Conservation (phyloP, 495 filamentous ascomycete genomes). For the Talaromyces adpressus region DNA sequence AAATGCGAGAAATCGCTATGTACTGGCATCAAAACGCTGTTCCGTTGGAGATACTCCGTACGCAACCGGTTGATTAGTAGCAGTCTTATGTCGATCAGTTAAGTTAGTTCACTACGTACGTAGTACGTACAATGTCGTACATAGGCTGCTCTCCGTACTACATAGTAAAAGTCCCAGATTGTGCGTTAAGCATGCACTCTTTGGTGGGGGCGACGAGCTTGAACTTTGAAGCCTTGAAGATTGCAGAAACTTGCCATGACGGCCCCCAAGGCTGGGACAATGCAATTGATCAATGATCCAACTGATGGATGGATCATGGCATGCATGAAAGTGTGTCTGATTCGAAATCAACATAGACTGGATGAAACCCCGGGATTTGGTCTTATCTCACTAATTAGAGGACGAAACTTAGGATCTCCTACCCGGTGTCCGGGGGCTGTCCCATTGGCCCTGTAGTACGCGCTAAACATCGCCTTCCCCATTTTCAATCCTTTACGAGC, state of each 20-base stretch:
- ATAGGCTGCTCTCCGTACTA: too few species aligned
- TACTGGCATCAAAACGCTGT: neutral
- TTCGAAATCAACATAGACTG: neutral
- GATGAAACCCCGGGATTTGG: neutral
- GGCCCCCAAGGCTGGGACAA: neutral
- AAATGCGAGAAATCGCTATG: neutral
- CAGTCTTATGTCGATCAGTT: neutral
- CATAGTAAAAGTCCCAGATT: neutral
- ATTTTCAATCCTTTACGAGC: neutral
- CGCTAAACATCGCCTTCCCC: neutral
- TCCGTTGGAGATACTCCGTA: too few species aligned
- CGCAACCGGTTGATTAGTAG: neutral
- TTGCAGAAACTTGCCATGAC: neutral
- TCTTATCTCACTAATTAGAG: neutral
- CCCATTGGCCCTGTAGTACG: neutral
- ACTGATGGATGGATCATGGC: neutral
- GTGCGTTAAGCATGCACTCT: neutral
- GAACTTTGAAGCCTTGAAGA: neutral
- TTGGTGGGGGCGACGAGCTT: neutral
- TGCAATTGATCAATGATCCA: neutral
- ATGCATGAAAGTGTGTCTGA: neutral
- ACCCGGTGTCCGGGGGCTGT: neutral
- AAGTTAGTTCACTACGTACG: neutral
- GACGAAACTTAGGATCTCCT: neutral
- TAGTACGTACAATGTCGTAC: too few species aligned